Conservation (phyloP, 345 rosid species). For the Cardamine occulta region DNA sequence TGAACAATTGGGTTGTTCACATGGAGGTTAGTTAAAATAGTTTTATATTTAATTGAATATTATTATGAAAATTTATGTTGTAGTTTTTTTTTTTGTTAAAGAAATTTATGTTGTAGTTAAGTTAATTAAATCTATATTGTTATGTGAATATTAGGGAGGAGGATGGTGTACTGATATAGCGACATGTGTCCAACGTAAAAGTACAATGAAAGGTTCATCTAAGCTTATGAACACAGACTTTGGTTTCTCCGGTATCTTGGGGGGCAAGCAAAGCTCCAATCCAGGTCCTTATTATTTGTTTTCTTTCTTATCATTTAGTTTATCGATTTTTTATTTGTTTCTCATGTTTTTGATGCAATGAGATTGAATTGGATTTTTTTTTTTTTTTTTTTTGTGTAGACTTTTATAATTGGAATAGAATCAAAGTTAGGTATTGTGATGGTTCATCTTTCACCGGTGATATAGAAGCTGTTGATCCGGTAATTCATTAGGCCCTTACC, state of each 20-base stretch:
- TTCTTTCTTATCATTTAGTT: background rate
- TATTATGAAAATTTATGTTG: background rate
- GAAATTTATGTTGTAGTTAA: background rate
- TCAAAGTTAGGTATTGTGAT: slow-evolving; percentile 92
- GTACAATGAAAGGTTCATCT: slow-evolving; percentile 81
- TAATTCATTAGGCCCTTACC: slow-evolving; percentile 36
- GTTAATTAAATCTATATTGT: background rate
- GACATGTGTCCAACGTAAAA: slow-evolving; percentile 64
- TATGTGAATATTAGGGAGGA: slow-evolving; percentile 42
- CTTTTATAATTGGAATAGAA: slow-evolving; percentile 86
- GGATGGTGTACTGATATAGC: slow-evolving; percentile 86
- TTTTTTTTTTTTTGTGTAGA: slow-evolving; percentile 49
- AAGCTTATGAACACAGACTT: slow-evolving; percentile 60
- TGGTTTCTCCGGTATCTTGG: slow-evolving; percentile 87
- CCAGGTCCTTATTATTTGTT: slow-evolving; percentile 61
- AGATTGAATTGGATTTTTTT: background rate
- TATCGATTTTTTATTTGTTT: background rate
- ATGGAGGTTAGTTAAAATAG: slow-evolving; percentile 65
- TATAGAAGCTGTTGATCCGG: slow-evolving; percentile 74
- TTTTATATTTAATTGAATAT: background rate
- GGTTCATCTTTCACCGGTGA: slow-evolving; percentile 95
- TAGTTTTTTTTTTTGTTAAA: too few species aligned
- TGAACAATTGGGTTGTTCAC: slow-evolving; percentile 80
- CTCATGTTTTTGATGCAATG: background rate
- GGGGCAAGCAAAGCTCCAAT: slow-evolving; percentile 61